A percentile compares a stretch with the other conserved stretches of the same genome.
phyloP scores from a whole-genome alignment of 805 yeast species.

The Ogataea pilisensis region DNA sequence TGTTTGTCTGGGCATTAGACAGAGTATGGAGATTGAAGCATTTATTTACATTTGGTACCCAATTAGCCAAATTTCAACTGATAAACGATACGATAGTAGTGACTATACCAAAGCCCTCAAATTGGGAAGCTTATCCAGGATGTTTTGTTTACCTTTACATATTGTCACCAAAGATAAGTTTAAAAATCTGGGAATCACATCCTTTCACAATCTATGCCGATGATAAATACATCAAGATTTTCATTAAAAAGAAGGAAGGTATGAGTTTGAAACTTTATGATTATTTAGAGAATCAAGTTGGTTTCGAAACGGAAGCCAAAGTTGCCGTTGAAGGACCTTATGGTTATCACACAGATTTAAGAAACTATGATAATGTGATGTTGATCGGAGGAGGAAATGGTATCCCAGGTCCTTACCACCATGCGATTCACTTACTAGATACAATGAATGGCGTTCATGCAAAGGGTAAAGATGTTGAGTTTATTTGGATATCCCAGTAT shows the following conservation, averaged over 20 bases:
- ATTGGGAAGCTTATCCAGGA: slow-evolving; percentile 51
- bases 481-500: slow-evolving; percentile 46
- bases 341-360: slow-evolving; percentile 40
- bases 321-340: slow-evolving; percentile 53
- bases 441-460: slow-evolving; percentile 10
- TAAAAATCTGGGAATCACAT: slow-evolving; percentile 58
- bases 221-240: slow-evolving; percentile 32
- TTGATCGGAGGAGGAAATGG: slow-evolving; percentile 58
- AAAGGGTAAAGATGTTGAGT: slow-evolving; percentile 26
- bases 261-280: slow-evolving; percentile 37
- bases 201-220: slow-evolving; percentile 47
- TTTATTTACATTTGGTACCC: slow-evolving; percentile 28
- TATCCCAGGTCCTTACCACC: slow-evolving; percentile 49
- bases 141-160: slow-evolving; percentile 55
- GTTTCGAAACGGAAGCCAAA: slow-evolving; percentile 18
- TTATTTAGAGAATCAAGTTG: slow-evolving; percentile 17
- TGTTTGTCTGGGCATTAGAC: slow-evolving; percentile 40
- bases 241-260: slow-evolving; percentile 47
- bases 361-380: slow-evolving; percentile 38
- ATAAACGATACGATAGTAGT: slow-evolving; percentile 18
- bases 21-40: slow-evolving; percentile 34
- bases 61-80: slow-evolving; percentile 16
- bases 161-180: slow-evolving; percentile 27
- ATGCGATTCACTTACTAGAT: slow-evolving; percentile 32
- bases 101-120: slow-evolving; percentile 39